phyloP scores from a whole-genome alignment of 1,284 basidiomycete genomes.

The Irpex sp. region DNA sequence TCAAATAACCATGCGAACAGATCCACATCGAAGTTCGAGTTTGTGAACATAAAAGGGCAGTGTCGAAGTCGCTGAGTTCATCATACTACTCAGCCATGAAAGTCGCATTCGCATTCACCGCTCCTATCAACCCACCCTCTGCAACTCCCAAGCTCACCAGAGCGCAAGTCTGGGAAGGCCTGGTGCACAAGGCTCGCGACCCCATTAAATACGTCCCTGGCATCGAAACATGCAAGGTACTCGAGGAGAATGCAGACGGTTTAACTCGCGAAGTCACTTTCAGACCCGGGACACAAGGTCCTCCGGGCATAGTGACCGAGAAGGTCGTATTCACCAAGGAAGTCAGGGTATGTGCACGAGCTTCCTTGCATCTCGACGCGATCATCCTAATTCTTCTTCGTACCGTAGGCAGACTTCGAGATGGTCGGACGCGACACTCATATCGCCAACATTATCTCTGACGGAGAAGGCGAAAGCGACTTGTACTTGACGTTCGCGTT shows the following conservation, averaged over 20 bases:
- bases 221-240: slow-evolving; percentile 7
- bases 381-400: background rate
- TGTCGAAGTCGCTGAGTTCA: background rate
- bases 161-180: slow-evolving; percentile 9
- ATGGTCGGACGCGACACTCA: background rate
- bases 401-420: slow-evolving; percentile 6
- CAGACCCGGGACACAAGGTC: slow-evolving; percentile 8
- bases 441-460: slow-evolving; percentile 11
- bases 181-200: slow-evolving; percentile 11
- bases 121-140: slow-evolving; percentile 8
- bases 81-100: slow-evolving; percentile 3
- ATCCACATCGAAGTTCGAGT: too few species aligned
- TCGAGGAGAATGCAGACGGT: slow-evolving; percentile 6
- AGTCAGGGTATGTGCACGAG: slow-evolving; percentile 1
- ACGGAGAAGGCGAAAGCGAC: slow-evolving; percentile 7
- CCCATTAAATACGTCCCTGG: slow-evolving; percentile 7
- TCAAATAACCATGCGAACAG: too few species aligned
- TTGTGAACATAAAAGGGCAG: too few species aligned
- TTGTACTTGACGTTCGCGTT: slow-evolving; percentile 10
- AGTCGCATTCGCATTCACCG: slow-evolving; percentile 5
- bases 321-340: slow-evolving; percentile 3
- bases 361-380: background rate
- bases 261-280: slow-evolving; percentile 9
- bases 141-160: slow-evolving; percentile 6
- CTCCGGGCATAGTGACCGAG: slow-evolving; percentile 10